Evolutionary conservation across 305 asterid genomes (phyloP), one percentile per base, ranked within the genome.

Genomic region (Fraxinus albicans): DNA sequence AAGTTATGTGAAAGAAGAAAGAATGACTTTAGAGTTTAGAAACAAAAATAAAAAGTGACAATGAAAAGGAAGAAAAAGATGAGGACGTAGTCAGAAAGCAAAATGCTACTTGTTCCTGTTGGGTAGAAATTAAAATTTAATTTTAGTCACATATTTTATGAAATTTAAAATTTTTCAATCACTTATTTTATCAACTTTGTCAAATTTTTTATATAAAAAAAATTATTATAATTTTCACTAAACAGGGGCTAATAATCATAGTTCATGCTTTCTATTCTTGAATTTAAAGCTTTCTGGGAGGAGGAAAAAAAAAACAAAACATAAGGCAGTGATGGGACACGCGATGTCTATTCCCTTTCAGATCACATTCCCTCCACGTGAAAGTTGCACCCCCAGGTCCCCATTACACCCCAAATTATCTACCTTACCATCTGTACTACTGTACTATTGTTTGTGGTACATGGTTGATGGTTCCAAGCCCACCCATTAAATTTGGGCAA

Each of bases 291-390:
- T 6, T 6, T 8, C 47, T 40, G 47, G 47, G 47, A 40, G 27
- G 27, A 25, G 27, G 47, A 40, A 40, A 40, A 40, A 40, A 40
- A 40, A 40, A 8, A 38, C 83, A 84, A 38, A 67, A 29, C 80
- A 27, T 69, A 55, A 82, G 60, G 36, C 53, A 17, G 78, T 69
- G 74, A 87, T 86, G 91, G 88, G 88, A 36, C 89, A 84, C 47
- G 35, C 25, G 33, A 78, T 65, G 84, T 78, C 73, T 33, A 72
- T 81, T 85, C 93, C 77, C 86, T 88, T 79, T 91, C 87, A 79
- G 79, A 80, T 74, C 90, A 83, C 89, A 83, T 86, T 84, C 90
- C 60, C 60, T 84, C 89, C 96, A 92, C 93, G 94, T 92, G 94
- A 91, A 89, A 4, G 50, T 23, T 21, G 88, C 81, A 82, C 87